Evolutionary conservation across 345 rosid species (phyloP), one percentile per base, ranked within the genome.

Genomic region (Cardamine occulta): DNA sequence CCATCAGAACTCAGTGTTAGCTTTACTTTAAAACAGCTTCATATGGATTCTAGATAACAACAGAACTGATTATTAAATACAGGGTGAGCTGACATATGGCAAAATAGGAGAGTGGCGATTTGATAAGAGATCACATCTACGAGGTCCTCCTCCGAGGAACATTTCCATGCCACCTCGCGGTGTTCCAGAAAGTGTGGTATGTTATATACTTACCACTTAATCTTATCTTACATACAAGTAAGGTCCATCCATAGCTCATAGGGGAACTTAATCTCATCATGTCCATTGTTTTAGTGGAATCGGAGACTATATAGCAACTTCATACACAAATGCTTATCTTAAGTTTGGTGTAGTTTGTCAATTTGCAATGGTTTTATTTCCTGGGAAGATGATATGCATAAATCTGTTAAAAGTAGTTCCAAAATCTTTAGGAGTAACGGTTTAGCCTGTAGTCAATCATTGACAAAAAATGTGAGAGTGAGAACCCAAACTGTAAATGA

Each of bases 121-220:
- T 48, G 97, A 94, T 85, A 91, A 94, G 88, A 91, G 98, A 88
- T 83, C 94, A 8, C 79, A 86, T 82, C 84, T 87, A n/a, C 80
- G 79, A 24, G 92, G 93, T 61, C 91, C 97, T 74, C 96, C 88
- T 2, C 93, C 91, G 0, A 86, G 74, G 84, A 94, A 94, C 79
- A 82, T 91, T 44, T 29, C 95, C 15, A 66, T 89, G 85, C 97
- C 98, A 21, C 98, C 98, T 75, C 93, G 78, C 5, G 95, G 96
- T 71, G 98, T 84, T 72, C 93, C 98, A 8, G 97, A 94, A 84
- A 91, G 96, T 82, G 97, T 94, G 95, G 98, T 94, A 89, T 42
- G 97, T 77, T 53, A 28, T 34, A 63, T 35, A 61, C 28, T 14
- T 9, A 45, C 51, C 53, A 8, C 42, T 60, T 7, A 40, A 64